phyloP scores from a whole-genome alignment of 2,329 filamentous ascomycete genomes.

The Pleurostoma richardsiae region DNA sequence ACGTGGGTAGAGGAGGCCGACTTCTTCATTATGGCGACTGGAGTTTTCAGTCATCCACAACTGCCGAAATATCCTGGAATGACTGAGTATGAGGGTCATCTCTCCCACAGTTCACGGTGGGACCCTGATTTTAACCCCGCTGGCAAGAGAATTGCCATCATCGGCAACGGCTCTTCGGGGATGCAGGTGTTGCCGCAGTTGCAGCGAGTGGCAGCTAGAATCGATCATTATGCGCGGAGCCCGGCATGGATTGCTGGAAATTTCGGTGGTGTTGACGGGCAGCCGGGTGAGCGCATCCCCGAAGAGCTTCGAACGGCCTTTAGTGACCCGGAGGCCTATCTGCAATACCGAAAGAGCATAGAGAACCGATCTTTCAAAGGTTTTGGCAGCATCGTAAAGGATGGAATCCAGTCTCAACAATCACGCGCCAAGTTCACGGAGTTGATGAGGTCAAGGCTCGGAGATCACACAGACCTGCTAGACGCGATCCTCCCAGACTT shows the following conservation, averaged over 20 bases:
- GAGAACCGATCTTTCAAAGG: conserved; percentile 54
- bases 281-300: conserved; percentile 37
- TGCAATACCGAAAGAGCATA: conserved; percentile 47
- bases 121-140: conserved; percentile 1
- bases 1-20: conserved; percentile 43
- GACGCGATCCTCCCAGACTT: conserved; percentile 48
- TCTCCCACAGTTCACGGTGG: conserved; percentile 4
- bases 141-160: conserved; percentile 2
- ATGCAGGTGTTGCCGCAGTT: conserved; percentile 21
- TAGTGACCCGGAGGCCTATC: conserved; percentile 52
- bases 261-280: conserved; percentile 45
- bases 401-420: conserved; percentile 38
- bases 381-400: conserved; percentile 46
- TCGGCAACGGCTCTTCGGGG: conserved; percentile 4
- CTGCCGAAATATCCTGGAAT: conserved; percentile 47
- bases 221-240: conserved; percentile 58
- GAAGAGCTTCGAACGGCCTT: conserved; percentile 48
- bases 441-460: conserved; percentile 45
- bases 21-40: conserved; percentile 55
- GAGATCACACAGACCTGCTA: conserved; percentile 43
- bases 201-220: conserved; percentile 25
- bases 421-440: conserved; percentile 34
- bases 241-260: conserved; percentile 60
- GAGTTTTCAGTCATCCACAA: conserved; percentile 59
- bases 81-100: conserved; percentile 2